These are phyloP conservation scores for Chloris gayana DNA, from an alignment of 176 grass and related monocot genomes.

Conservation along the genomic window DNA sequence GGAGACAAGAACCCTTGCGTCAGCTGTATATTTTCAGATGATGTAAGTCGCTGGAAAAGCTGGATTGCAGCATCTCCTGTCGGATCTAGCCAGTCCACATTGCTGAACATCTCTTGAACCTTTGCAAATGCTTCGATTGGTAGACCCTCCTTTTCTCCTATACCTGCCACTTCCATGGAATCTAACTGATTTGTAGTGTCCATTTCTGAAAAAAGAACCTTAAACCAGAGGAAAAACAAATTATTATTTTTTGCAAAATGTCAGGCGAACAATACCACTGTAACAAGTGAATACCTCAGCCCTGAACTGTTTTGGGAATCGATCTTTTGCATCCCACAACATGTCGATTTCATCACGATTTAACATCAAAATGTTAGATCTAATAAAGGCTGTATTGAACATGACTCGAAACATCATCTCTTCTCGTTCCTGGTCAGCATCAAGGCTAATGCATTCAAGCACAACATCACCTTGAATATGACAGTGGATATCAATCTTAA, in stretches of 20 bases:
- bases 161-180: constrained; percentile 55
- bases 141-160: constrained; percentile 88
- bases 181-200: constrained; percentile 61
- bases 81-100: constrained; percentile 87
- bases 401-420: constrained; percentile 98
- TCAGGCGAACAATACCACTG: constrained; percentile 19
- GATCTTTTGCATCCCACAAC: constrained; percentile 95
- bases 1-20: constrained; percentile 56
- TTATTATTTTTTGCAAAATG: constrained; percentile 30
- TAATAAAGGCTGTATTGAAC: constrained; percentile 97
- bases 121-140: constrained; percentile 94
- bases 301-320: constrained; percentile 85
- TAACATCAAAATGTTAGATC: constrained; percentile 97
- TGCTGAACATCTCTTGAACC: constrained; percentile 94
- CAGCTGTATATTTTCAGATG: constrained; percentile 65
- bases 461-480: constrained; percentile 99
- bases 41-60: constrained; percentile 69
- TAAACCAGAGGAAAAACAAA: constrained; percentile 34
- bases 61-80: constrained; percentile 62
- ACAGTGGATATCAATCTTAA: constrained; percentile 96
- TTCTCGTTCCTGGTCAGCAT: constrained; percentile 69
- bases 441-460: constrained; percentile 94
- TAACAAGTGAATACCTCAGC: constrained; percentile 70
- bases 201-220: constrained; percentile 96
- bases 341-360: constrained; percentile 93